phyloP scores from a whole-genome alignment of 176 grass and related monocot genomes.

The Carex scoparia region DNA sequence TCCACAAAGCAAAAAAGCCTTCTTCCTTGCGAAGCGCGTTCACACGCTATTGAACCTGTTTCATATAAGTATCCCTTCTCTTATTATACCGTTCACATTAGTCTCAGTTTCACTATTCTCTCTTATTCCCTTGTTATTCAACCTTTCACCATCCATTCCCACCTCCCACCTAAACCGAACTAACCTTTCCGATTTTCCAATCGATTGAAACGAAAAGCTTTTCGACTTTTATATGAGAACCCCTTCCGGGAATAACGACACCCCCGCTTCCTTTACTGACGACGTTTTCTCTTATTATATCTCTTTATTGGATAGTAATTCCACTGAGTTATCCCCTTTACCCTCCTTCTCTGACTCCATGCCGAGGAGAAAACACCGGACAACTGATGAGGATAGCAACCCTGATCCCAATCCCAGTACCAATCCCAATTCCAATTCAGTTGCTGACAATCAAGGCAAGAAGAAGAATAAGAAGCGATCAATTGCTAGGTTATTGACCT shows the following conservation, averaged over 20 bases:
- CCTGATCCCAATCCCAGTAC: neutral
- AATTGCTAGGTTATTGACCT: constrained; percentile 64
- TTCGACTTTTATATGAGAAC: constrained; percentile 50
- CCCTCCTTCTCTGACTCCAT: constrained; percentile 32
- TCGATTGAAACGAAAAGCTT: neutral
- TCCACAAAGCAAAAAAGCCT: constrained; percentile 31
- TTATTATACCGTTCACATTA: constrained; percentile 45
- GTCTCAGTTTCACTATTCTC: neutral
- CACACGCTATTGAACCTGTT: constrained; percentile 29
- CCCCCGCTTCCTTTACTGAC: neutral
- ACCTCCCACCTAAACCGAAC: neutral
- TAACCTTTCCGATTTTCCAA: neutral
- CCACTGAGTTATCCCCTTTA: constrained; percentile 6
- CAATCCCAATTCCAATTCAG: neutral
- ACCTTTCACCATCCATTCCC: constrained; percentile 28
- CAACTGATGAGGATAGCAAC: neutral
- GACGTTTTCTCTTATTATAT: constrained; percentile 77
- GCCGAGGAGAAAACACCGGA: constrained; percentile 44
- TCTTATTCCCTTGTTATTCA: constrained; percentile 26
- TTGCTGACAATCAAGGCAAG: neutral
- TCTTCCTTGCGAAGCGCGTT: constrained; percentile 9
- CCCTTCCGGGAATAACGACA: constrained; percentile 27
- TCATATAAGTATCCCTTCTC: neutral
- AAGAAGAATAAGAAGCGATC: constrained; percentile 57
- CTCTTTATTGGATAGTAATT: constrained; percentile 46